Evolutionary conservation across 2,329 filamentous ascomycete genomes (phyloP), one percentile per base, ranked within the genome.

Genomic region (Tympanopsis confertula): DNA sequence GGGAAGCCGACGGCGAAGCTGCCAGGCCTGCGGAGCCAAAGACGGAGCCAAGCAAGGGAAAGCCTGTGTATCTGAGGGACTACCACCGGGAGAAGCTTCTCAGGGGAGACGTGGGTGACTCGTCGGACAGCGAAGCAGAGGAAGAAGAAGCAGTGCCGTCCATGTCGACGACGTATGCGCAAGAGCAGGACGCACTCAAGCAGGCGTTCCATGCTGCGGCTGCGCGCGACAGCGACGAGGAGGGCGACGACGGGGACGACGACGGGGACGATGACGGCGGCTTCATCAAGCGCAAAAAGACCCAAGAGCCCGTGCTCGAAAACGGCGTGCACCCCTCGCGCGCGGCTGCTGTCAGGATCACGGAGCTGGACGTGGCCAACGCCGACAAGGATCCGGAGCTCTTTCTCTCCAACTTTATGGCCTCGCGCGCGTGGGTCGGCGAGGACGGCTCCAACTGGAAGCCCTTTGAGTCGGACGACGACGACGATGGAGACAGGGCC

Each of bases 361-460:
- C 57, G 18, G 67, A 85, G 39, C 50, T 73, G 12, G 82, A 91
- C 48, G 65, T 94, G 32, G 68, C 76, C 35, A 72, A 74, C 41
- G 87, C 91, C 26, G 84, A 94, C 50, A 83, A 86, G 56, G 80
- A 98, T 53, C 91, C 89, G 0, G 89, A 96, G 52, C 82, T 74
- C 1, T 98, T 86, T 56, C 65, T 98, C n/a, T 89, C 86, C 39
- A 94, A 95, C 57, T 98, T 94, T 62, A 76, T 98, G 73, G 74
- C 82, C n/a, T 74, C 88, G 5, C 78, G 88, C 41, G 89, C 88
- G 13, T 98, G 91, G 91, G 73, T 89, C 5, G 76, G 83, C 0
- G 71, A 73, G 7, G 75, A 74, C 38, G 69, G 67, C 30, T 68
- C 74, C 17, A 71, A 72, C 30, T 87, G 85, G 59, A 69, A 88